Evolutionary conservation across 1,284 basidiomycete genomes (phyloP), one percentile per base, ranked within the genome.

Genomic region (Marasmius oreades): DNA sequence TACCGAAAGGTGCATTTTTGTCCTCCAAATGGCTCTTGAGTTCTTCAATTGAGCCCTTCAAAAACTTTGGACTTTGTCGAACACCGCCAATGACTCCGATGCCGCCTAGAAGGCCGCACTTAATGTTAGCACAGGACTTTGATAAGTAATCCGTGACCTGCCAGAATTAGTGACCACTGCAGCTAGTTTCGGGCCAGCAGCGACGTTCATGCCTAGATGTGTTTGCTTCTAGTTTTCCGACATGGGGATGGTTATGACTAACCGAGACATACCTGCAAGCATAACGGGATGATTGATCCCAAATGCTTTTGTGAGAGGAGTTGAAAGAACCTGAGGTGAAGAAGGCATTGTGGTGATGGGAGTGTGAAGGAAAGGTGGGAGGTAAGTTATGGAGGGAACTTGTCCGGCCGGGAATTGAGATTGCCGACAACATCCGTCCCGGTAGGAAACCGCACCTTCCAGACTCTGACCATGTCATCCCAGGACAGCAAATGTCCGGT

Each of bases 81-180:
- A 93, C 71, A 39, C 92, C 91, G 5, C 92, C 92, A 61, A 94
- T 92, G 62, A 92, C 89, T 22, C 92, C 92, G 61, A 95, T 84
- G 6, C 91, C 92, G 57, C 86, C 83, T 81, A 51, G 5, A 42
- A 20, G 2, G 12, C 24, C 22, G 28, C 24, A 54, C 39, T 37
- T 42, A 24, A 20, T 36, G 43, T 36, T 44, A 28, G 42, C 8
- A 28, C 8, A n/a, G 22, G 10, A 22, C 8, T 51, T 52, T 34
- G 24, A 39, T 6, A 12, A 12, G 20, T 11, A 46, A 24, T 12
- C 16, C 36, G 44, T 11, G 11, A 51, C 86, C 87, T 51, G 90
- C 82, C 58, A 39, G 58, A 53, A 66, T 93, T 92, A 43, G 85
- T 86, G 26, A 91, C 88, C 1, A 90, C 85, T 18, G 92, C 92